Evolutionary conservation across 2,329 filamentous ascomycete genomes (phyloP), one percentile per base, ranked within the genome.

Genomic region (Mycosphaerella sp.): DNA sequence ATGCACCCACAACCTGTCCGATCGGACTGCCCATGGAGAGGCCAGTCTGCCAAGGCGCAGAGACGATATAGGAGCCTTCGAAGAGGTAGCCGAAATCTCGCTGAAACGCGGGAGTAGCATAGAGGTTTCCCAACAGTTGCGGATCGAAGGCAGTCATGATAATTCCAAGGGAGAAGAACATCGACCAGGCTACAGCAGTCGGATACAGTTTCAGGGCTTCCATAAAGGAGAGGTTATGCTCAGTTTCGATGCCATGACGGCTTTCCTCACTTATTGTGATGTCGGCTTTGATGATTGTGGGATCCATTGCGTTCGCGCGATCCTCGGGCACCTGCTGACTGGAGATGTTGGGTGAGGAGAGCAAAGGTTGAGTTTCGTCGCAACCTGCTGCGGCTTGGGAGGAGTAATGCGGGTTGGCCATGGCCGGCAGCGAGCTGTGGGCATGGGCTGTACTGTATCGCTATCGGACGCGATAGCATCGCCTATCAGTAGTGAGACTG

Each of bases 71-170:
- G 6, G 55, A 32, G 48, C 66, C 66, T 16, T 72, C 71, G 49
- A 73, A 78, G 3, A 68, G 52, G 53, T 79, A 76, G 2, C 79
- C 79, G 60, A 81, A 82, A 56, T 80, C 74, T 16, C 65, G 62
- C 55, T 77, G 74, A 60, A 82, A 83, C n/a, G 76, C 74, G 0
- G 79, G 78, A 44, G 76, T 78, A 2, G 78, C 75, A 59, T 80
- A 84, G 47, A 85, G 72, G 54, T 81, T 81, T 18, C 80, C 80
- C 6, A 84, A 73, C 8, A 85, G 73, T 62, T 85, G 81, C 0
- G 80, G 78, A 62, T 85, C 81, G 60, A 84, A 86, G 3, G 79
- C 68, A 56, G 52, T 50, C 78, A 82, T 82, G 56, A 82, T 77
- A 34, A 82, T 76, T 6, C 78, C 78, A 2, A 81, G 67, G 4